phyloP scores from a whole-genome alignment of 441 rosid genomes.

The Breynia disticha region DNA sequence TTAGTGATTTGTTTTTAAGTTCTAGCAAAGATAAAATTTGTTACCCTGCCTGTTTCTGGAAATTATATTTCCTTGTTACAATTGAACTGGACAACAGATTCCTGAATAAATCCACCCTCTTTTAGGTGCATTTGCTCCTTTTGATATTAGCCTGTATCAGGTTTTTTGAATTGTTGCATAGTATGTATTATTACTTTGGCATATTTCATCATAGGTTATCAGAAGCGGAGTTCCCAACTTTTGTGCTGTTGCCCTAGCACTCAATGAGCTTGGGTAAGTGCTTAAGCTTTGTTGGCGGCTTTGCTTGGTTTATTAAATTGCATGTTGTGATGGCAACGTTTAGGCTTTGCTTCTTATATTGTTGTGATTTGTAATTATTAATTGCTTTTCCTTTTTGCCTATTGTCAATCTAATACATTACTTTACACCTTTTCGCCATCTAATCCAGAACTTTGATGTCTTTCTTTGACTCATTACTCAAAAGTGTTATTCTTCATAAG shows the following conservation, averaged over 20 bases:
- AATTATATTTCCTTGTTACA: neutral
- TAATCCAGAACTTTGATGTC: neutral
- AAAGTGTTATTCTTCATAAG: neutral
- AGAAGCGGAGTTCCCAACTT: conserved; percentile 88
- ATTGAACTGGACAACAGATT: neutral
- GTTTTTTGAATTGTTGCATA: too few relatives aligned
- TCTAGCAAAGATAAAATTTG: neutral
- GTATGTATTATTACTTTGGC: neutral
- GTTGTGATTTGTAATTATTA: too few relatives aligned
- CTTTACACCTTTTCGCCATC: too few relatives aligned
- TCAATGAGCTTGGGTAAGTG: conserved; percentile 62
- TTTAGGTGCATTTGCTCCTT: neutral
- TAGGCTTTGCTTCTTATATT: too few relatives aligned
- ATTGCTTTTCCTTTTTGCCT: too few relatives aligned
- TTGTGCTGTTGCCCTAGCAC: conserved; percentile 81
- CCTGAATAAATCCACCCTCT: neutral
- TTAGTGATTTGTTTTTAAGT: conserved; percentile 6
- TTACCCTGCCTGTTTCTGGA: neutral
- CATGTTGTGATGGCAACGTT: too few relatives aligned
- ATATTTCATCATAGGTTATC: conserved; percentile 47
- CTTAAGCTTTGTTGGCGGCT: conserved; percentile 1
- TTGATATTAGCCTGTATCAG: too few relatives aligned
- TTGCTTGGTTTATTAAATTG: neutral
- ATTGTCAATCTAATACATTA: too few relatives aligned
- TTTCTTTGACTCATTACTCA: conserved; percentile 2